Conservation (phyloP, 345 rosid species). For the Eucalyptus regnans region DNA sequence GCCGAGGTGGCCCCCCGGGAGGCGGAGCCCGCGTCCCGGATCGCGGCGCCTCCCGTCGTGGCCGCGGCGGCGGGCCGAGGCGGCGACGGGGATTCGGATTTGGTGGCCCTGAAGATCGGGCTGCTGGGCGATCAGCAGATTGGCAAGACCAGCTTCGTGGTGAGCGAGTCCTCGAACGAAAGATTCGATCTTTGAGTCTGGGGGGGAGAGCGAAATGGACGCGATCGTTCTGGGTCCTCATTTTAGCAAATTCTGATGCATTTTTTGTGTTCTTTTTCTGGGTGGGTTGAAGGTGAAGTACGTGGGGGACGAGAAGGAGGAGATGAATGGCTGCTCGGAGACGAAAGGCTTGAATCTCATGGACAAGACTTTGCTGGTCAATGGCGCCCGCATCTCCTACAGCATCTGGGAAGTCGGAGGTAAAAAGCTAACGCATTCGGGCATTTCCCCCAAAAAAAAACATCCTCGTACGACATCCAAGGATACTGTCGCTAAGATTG, state of each 20-base stretch:
- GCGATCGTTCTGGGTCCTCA: not conserved
- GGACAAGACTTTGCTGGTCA: slow-evolving; percentile 59
- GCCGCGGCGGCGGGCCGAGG: not conserved
- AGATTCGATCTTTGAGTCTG: too few species aligned
- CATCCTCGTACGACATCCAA: not conserved
- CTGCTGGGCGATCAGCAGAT: slow-evolving; percentile 67
- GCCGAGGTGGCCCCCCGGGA: slow-evolving; percentile 11
- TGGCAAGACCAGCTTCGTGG: slow-evolving; percentile 84
- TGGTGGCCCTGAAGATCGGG: slow-evolving; percentile 77
- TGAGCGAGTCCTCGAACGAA: slow-evolving; percentile 2
- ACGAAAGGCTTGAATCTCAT: slow-evolving; percentile 45
- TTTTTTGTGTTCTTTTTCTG: not conserved
- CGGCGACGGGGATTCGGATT: slow-evolving; percentile 38
- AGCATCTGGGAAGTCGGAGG: slow-evolving; percentile 85
- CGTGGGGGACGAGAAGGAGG: slow-evolving; percentile 49
- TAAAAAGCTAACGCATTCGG: not conserved
- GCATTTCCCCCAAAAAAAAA: not conserved
- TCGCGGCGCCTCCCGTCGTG: not conserved
- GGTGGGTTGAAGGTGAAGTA: slow-evolving; percentile 44
- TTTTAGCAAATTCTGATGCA: not conserved
- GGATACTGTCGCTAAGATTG: not conserved
- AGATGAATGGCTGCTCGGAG: slow-evolving; percentile 1
- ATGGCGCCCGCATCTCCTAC: slow-evolving; percentile 70
- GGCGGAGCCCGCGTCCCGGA: not conserved
- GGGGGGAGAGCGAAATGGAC: not conserved